Conservation (phyloP, 2,329 filamentous ascomycete species). For the Trichophyton mentagrophytes region DNA sequence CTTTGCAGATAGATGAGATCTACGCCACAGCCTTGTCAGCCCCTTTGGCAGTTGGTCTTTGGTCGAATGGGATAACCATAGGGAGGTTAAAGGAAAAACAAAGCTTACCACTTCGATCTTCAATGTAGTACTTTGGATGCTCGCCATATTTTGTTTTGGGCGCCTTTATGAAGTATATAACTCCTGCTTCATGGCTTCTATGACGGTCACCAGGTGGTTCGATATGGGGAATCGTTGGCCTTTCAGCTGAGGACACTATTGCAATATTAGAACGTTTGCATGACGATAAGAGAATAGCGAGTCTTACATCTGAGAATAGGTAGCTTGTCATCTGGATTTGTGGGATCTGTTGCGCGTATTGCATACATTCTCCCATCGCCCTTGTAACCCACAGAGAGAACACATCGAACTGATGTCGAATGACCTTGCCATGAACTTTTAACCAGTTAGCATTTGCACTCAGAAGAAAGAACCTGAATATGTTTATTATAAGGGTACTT, state of each 20-base stretch:
- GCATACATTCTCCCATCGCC: constrained; percentile 3
- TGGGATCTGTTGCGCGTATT: constrained; percentile 5
- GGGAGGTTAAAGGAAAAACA: not conserved
- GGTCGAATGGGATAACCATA: not conserved
- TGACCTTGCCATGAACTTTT: not conserved
- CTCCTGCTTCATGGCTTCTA: constrained; percentile 4
- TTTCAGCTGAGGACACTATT: constrained; percentile 9
- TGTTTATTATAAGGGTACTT: not conserved
- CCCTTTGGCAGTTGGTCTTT: not conserved
- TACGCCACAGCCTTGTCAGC: not conserved
- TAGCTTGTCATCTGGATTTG: not conserved
- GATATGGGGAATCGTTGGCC: constrained; percentile 10
- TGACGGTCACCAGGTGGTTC: constrained; percentile 11
- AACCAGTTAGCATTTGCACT: not conserved
- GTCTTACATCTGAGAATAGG: not conserved
- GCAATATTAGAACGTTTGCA: not conserved
- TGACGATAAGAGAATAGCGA: not conserved
- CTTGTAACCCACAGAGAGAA: constrained; percentile 7
- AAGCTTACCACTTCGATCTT: constrained; percentile 7
- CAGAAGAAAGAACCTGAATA: not conserved
- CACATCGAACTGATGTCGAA: constrained; percentile 1
- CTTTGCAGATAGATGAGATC: constrained; percentile 9
- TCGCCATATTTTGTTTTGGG: constrained; percentile 11
- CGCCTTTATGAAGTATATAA: constrained; percentile 11
- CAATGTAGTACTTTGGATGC: constrained; percentile 8